Base-by-base conservation (phyloP, 2,329 filamentous ascomycete genomes). In the Didymella sp. region DNA sequence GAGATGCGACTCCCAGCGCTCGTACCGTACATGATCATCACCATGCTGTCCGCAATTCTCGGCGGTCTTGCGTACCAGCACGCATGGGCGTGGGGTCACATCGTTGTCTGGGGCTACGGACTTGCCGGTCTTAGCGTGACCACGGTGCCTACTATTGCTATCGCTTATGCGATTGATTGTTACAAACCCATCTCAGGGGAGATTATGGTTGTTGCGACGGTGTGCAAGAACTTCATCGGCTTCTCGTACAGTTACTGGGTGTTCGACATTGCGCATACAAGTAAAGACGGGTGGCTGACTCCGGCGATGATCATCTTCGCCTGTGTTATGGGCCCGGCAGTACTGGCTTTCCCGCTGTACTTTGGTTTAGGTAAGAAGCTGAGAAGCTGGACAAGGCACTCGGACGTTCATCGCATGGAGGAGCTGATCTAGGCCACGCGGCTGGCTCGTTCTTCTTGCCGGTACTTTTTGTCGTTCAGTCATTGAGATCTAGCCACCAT, bases 1-100 rank as follows among this genome's bases (percentile, higher is more conserved):
- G 84, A 86, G 64, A 85, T 86, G 83, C 76, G 84, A 22, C 65
- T 86, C 46, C 79, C 80, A 0, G 70, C 70, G 0, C 47, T 74
- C 11, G 64, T 64, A 54, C 81, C 83, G 0, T 84, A 82, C 61
- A 70, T 83, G 63, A 69, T 85, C 25, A 79, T 83, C 13, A 80
- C 82, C 3, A 73, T 82, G 24, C 68, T 84, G 24, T 81, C 79
- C 1, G 75, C 79, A 52, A 74, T 80, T 9, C 71, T 83, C 3
- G 83, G 81, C 25, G 79, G 78, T 0, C 62, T 82, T 11, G 81
- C 79, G 25, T 83, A 83, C 62, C 76, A 82, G 58, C 69, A 71
- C 5, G 68, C 77, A 38, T 84, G 81, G 81, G 73, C 76, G 0
- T 84, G 82, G 82, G 73, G 75, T 28, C 76, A 76, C 4, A 80